phyloP scores from a whole-genome alignment of 495 filamentous ascomycete species.

The Podospora sp. region DNA sequence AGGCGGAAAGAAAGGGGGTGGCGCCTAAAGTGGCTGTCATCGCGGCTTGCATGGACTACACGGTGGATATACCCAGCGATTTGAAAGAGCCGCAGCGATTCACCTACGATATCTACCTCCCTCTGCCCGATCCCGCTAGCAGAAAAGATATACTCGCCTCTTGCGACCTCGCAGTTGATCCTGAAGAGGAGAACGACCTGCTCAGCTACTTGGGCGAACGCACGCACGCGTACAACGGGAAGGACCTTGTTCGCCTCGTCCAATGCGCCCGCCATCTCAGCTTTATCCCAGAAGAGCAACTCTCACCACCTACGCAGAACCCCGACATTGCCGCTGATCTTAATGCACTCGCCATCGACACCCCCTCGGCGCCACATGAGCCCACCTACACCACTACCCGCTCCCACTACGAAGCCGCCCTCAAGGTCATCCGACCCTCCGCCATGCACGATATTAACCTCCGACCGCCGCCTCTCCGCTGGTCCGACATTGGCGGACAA shows the following conservation, averaged over 20 bases:
- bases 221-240: slow-evolving; percentile 58
- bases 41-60: slow-evolving; percentile 71
- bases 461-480: slow-evolving; percentile 82
- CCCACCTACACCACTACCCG: slow-evolving; percentile 28
- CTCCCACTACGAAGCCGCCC: slow-evolving; percentile 48
- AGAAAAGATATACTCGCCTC: slow-evolving; percentile 74
- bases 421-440: slow-evolving; percentile 64
- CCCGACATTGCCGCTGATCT: not conserved
- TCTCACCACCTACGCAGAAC: not conserved
- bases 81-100: slow-evolving; percentile 70
- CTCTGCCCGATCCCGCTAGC: slow-evolving; percentile 72
- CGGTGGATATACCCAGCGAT: slow-evolving; percentile 72
- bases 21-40: slow-evolving; percentile 62
- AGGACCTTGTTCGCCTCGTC: slow-evolving; percentile 50
- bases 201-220: slow-evolving; percentile 50
- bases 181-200: slow-evolving; percentile 41
- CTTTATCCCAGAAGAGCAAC: slow-evolving; percentile 12
- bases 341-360: not conserved
- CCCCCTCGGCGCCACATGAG: not conserved
- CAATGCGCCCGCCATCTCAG: slow-evolving; percentile 40
- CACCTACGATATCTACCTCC: slow-evolving; percentile 72
- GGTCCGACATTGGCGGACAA: slow-evolving; percentile 90
- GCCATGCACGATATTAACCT: slow-evolving; percentile 91
- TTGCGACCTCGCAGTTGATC: slow-evolving; percentile 41
- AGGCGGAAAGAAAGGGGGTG: slow-evolving; percentile 36